Evolutionary conservation across 192 early-diverging fungal genomes (phyloP).

Genomic region (Geosiphon pyriformis): DNA sequence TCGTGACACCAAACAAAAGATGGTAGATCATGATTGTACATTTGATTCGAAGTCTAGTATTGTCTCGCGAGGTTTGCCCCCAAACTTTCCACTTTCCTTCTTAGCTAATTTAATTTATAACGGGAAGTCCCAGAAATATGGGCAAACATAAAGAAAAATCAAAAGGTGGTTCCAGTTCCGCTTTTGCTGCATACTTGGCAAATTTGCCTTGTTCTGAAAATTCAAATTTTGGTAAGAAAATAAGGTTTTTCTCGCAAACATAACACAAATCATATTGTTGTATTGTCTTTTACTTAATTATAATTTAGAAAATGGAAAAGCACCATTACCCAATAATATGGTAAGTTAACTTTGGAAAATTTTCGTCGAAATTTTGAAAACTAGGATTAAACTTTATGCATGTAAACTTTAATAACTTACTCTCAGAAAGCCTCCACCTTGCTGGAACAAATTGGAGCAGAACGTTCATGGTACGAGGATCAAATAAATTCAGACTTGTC

Average conservation of each 20-base stretch:
- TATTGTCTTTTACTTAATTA: neutral
- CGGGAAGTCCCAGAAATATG: too few relatives aligned
- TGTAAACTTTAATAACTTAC: neutral
- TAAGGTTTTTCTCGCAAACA: too few relatives aligned
- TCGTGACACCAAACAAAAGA: too few relatives aligned
- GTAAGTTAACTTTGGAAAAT: too few relatives aligned
- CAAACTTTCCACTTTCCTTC: too few relatives aligned
- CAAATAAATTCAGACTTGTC: conserved; percentile 44
- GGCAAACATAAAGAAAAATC: neutral
- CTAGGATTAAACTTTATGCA: too few relatives aligned
- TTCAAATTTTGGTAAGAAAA: neutral
- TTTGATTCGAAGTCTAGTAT: too few relatives aligned
- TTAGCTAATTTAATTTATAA: too few relatives aligned
- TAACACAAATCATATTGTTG: neutral
- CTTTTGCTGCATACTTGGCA: neutral
- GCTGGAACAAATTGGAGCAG: conserved; percentile 43
- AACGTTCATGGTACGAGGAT: conserved; percentile 40
- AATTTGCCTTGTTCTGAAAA: neutral
- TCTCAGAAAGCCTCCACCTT: conserved; percentile 43
- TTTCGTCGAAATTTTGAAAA: too few relatives aligned
- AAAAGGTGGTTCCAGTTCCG: neutral
- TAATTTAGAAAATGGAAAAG: neutral
- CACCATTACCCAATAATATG: neutral
- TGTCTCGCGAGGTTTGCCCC: too few relatives aligned
- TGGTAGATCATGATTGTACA: too few relatives aligned